Conservation (phyloP, 306 rosid genomes). For the Bauhinia variegata region DNA sequence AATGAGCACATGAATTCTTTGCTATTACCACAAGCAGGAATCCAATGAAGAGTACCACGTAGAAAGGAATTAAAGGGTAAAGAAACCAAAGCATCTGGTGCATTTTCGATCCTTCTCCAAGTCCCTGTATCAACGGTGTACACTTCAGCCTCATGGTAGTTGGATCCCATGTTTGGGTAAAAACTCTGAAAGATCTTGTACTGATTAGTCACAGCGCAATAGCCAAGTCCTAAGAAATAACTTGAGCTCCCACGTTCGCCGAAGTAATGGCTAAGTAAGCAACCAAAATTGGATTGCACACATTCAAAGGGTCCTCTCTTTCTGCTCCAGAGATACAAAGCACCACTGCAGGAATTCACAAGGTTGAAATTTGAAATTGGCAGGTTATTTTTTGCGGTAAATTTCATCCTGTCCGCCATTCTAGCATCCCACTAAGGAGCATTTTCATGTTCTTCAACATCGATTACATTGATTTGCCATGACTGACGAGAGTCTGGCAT, state of each 20-base stretch:
- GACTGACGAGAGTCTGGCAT: background rate
- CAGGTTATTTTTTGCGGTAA: background rate
- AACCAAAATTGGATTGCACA: constrained; percentile 22
- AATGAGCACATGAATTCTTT: background rate
- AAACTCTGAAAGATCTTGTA: constrained; percentile 2
- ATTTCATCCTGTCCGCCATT: background rate
- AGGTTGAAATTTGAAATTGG: background rate
- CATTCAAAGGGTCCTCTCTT: background rate
- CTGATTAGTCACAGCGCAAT: background rate
- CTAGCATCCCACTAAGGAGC: background rate
- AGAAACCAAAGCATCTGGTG: background rate
- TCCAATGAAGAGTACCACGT: constrained; percentile 27
- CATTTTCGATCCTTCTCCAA: constrained; percentile 22
- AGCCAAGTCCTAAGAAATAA: background rate
- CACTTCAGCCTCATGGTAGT: constrained; percentile 13
- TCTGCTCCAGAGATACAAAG: background rate
- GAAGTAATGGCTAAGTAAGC: background rate
- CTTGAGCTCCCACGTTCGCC: background rate
- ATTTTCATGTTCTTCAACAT: background rate
- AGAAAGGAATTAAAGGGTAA: constrained; percentile 17
- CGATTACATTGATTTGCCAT: background rate
- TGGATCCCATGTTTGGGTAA: background rate
- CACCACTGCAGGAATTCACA: constrained; percentile 26
- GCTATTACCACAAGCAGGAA: background rate
- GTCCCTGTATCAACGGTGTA: constrained; percentile 1